These are phyloP conservation scores for Talaromyces albobiverticillius DNA, from an alignment of 2,329 filamentous ascomycete species.

Conservation along the genomic window DNA sequence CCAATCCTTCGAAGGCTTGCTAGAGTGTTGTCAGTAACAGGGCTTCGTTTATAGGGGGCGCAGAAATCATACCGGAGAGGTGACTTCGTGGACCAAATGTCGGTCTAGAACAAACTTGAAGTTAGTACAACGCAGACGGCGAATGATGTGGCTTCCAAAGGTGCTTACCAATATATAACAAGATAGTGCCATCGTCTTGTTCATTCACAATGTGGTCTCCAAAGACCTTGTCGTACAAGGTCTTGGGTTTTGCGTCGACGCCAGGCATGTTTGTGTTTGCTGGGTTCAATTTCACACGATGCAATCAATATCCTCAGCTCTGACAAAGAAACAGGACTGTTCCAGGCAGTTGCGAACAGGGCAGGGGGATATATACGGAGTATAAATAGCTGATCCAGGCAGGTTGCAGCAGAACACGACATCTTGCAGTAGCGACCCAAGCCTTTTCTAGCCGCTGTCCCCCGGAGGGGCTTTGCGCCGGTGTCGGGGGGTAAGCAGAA, in stretches of 20 bases:
- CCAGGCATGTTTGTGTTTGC: conserved; percentile 70
- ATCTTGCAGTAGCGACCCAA: conserved; percentile 2
- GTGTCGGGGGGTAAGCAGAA: conserved; percentile 13
- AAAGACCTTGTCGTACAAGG: conserved; percentile 97
- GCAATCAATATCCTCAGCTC: neutral
- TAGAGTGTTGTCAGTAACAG: conserved; percentile 33
- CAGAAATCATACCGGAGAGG: conserved; percentile 66
- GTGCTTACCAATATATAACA: conserved; percentile 83
- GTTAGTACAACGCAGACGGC: conserved; percentile 11
- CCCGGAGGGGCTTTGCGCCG: conserved; percentile 13
- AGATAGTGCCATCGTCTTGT: conserved; percentile 86
- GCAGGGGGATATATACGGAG: neutral
- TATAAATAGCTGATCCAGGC: neutral
- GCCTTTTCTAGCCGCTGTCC: conserved; percentile 13
- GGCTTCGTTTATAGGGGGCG: neutral
- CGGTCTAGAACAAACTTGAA: conserved; percentile 59
- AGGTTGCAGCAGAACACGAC: conserved; percentile 1
- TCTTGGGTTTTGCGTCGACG: conserved; percentile 69
- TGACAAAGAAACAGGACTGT: neutral
- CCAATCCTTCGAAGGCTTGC: conserved; percentile 96
- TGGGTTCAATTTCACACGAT: neutral
- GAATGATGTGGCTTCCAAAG: neutral
- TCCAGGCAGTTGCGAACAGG: neutral
- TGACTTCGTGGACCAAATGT: conserved; percentile 97
- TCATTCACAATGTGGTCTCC: conserved; percentile 92